A percentile compares a stretch with the other conserved stretches of the same genome.
Evolutionary conservation across 164 flowering plant species (phyloP).

Genomic region (Umbilicus rupestris): DNA sequence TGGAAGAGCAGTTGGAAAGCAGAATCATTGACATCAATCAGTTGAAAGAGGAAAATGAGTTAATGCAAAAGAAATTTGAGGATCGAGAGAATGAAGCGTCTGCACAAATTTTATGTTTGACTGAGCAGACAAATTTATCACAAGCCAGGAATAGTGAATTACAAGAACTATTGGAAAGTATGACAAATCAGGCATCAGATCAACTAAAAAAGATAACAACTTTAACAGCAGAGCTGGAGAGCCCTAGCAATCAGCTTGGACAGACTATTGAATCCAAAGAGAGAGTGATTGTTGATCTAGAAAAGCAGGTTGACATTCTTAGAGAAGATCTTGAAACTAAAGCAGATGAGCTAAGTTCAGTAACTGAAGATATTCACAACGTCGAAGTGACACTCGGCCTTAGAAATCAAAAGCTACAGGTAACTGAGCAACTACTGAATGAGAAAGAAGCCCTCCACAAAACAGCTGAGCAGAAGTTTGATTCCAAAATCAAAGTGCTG

Average conservation of each 20-base stretch:
- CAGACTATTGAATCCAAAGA: conserved; percentile 22
- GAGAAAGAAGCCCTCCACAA: conserved; percentile 35
- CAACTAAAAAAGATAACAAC: conserved; percentile 18
- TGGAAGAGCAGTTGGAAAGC: conserved; percentile 23
- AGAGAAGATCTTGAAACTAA: conserved; percentile 31
- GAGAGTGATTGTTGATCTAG: conserved; percentile 23
- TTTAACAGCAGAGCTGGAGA: conserved; percentile 16
- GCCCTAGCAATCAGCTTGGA: conserved; percentile 15
- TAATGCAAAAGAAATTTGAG: too few species aligned
- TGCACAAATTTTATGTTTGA: too few species aligned
- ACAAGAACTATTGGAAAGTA: too few species aligned
- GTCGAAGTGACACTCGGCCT: conserved; percentile 39
- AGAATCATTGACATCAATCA: conserved; percentile 19
- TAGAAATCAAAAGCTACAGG: conserved; percentile 45
- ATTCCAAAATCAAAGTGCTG: conserved; percentile 10
- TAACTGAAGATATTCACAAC: conserved; percentile 21
- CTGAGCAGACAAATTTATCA: too few species aligned
- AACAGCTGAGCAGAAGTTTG: conserved; percentile 16
- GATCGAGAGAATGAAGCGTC: too few species aligned
- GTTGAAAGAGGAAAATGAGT: conserved; percentile 26
- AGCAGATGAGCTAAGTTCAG: conserved; percentile 25
- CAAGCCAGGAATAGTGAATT: too few species aligned
- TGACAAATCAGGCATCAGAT: too few species aligned
- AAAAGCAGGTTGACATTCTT: conserved; percentile 20
- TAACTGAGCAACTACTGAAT: conserved; percentile 35